phyloP scores from a whole-genome alignment of 306 rosid species.

The Oxytropis ochrocephala region DNA sequence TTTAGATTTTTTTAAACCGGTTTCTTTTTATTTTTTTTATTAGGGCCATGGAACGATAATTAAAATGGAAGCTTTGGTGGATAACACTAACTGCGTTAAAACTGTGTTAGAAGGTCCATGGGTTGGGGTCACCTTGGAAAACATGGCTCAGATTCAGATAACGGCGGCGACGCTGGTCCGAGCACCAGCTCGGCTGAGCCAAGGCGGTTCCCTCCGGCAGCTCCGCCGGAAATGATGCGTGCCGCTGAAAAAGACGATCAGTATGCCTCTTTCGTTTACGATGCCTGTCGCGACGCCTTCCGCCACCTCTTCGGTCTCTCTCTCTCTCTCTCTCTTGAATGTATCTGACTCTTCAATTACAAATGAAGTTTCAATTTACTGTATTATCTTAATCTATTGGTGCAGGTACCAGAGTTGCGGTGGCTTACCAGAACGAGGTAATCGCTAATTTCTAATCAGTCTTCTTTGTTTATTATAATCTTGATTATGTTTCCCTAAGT shows the following conservation, averaged over 20 bases:
- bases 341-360: background rate
- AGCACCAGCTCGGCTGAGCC: slow-evolving; percentile 25
- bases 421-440: slow-evolving; percentile 61
- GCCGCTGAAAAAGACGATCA: slow-evolving; percentile 97
- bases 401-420: slow-evolving; percentile 50
- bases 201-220: slow-evolving; percentile 64
- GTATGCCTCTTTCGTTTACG: slow-evolving; percentile 89
- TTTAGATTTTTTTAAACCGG: background rate
- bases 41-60: background rate
- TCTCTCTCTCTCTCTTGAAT: background rate
- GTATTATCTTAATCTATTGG: background rate
- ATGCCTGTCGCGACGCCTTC: slow-evolving; percentile 95
- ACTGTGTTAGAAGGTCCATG: slow-evolving; percentile 5
- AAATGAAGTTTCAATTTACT: background rate
- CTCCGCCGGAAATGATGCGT: slow-evolving; percentile 96
- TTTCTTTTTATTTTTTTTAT: background rate
- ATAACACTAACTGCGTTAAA: background rate
- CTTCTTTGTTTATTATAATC: background rate
- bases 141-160: slow-evolving; percentile 27
- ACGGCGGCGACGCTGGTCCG: slow-evolving; percentile 37
- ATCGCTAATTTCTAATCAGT: background rate
- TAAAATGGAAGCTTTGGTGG: background rate
- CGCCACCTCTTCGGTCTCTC: slow-evolving; percentile 82
- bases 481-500: background rate
- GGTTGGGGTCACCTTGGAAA: slow-evolving; percentile 40